Conservation (phyloP, 2,329 filamentous ascomycete genomes). For the Didymella pinodella region DNA sequence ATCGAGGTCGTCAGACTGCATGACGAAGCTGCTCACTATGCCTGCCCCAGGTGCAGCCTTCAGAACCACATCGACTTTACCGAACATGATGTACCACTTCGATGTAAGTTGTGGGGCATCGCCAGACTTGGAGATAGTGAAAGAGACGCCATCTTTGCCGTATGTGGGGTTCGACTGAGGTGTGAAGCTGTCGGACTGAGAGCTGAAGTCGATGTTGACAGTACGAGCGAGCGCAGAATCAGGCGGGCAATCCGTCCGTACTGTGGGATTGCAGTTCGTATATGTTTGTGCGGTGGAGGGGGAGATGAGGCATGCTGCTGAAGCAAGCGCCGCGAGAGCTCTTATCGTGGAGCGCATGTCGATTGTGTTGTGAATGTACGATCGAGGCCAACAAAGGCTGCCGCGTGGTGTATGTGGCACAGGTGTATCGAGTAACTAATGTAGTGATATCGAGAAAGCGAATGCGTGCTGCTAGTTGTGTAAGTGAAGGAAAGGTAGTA, state of each 20-base stretch:
- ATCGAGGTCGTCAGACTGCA: constrained; percentile 90
- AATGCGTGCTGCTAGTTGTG: constrained; percentile 15
- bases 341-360: constrained; percentile 46
- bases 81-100: constrained; percentile 99
- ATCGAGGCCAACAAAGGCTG: constrained; percentile 15
- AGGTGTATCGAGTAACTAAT: constrained; percentile 10
- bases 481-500: constrained; percentile 14
- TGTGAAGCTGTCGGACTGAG: constrained; percentile 79
- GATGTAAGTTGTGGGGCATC: constrained; percentile 87
- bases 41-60: constrained; percentile 87
- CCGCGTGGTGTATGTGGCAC: constrained; percentile 19
- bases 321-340: constrained; percentile 50
- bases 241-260: constrained; percentile 69
- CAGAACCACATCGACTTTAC: constrained; percentile 83
- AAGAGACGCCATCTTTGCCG: constrained; percentile 76
- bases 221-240: constrained; percentile 83
- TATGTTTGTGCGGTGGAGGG: constrained; percentile 61
- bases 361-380: constrained; percentile 22
- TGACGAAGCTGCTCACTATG: constrained; percentile 90
- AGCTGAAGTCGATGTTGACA: constrained; percentile 83
- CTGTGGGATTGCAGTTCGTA: constrained; percentile 64
- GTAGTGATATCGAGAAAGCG: constrained; percentile 17
- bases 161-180: constrained; percentile 76
- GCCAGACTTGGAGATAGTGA: constrained; percentile 79
- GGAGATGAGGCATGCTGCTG: constrained; percentile 50